phyloP scores from a whole-genome alignment of 2,329 filamentous ascomycete species.

The Aspergillus ustus region DNA sequence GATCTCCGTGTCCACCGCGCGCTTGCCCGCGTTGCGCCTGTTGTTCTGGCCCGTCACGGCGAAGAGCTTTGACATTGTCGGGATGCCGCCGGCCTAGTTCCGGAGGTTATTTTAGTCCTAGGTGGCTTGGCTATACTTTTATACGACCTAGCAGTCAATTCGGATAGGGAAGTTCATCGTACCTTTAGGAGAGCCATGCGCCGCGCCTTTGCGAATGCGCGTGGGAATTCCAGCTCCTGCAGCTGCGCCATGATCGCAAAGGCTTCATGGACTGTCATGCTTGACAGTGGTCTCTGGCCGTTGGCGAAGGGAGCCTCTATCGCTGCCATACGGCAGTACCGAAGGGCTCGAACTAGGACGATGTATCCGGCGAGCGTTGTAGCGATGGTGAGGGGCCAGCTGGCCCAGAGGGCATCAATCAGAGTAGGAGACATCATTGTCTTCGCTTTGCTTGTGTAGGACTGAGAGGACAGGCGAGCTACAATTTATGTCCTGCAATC shows the following conservation, averaged over 20 bases:
- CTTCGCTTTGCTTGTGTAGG: too few species aligned
- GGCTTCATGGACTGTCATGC: slow-evolving; percentile 38
- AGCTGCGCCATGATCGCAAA: slow-evolving; percentile 32
- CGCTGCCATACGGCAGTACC: slow-evolving; percentile 4
- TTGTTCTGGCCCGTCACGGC: slow-evolving; percentile 52
- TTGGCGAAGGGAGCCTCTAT: slow-evolving; percentile 7
- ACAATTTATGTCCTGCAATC: too few species aligned
- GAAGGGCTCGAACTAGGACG: not conserved
- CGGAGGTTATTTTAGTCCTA: not conserved
- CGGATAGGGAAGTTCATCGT: not conserved
- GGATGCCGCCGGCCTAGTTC: slow-evolving; percentile 52
- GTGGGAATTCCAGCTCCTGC: slow-evolving; percentile 40
- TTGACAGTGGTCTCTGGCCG: slow-evolving; percentile 25
- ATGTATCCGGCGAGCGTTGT: slow-evolving; percentile 7
- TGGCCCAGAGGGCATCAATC: too few species aligned
- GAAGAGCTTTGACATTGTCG: slow-evolving; percentile 54
- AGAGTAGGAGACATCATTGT: too few species aligned
- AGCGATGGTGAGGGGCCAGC: too few species aligned
- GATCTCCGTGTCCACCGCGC: slow-evolving; percentile 54
- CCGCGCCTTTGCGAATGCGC: slow-evolving; percentile 31
- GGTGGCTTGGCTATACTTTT: too few species aligned
- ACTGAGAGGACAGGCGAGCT: too few species aligned
- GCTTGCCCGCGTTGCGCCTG: slow-evolving; percentile 49
- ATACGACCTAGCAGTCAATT: not conserved
- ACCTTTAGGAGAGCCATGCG: slow-evolving; percentile 36